Percentiles rank a stretch among this genome's conserved stretches.
Evolutionary conservation across 768 basidiomycete genomes (phyloP).

Genomic region (Tylopilus felleus): DNA sequence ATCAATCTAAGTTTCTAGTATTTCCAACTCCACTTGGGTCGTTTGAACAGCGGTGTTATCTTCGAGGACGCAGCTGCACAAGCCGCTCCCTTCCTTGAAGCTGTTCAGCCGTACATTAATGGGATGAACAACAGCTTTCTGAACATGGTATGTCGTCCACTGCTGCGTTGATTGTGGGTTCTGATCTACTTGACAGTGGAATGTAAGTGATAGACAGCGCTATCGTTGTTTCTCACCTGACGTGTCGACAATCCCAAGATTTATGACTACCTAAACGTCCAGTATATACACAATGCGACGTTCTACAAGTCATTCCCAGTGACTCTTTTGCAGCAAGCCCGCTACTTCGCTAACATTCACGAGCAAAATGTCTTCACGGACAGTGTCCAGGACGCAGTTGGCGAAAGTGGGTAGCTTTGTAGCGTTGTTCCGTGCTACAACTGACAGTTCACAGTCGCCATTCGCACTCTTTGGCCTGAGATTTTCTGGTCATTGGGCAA

Average conservation of each 20-base stretch:
- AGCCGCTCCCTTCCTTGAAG: slow-evolving; percentile 63
- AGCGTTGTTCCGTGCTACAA: not conserved
- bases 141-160: slow-evolving; percentile 53
- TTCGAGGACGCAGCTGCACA: slow-evolving; percentile 56
- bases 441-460: slow-evolving; percentile 55
- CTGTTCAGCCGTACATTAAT: slow-evolving; percentile 63
- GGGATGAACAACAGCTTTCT: slow-evolving; percentile 59
- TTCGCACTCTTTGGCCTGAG: slow-evolving; percentile 69
- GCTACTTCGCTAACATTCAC: slow-evolving; percentile 72
- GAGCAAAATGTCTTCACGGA: slow-evolving; percentile 73
- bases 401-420: slow-evolving; percentile 57
- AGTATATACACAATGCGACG: slow-evolving; percentile 77
- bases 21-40: slow-evolving; percentile 24
- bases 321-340: slow-evolving; percentile 66
- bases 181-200: slow-evolving; percentile 50
- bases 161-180: not conserved
- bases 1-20: slow-evolving; percentile 15
- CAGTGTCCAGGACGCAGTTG: slow-evolving; percentile 53
- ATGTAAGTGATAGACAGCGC: slow-evolving; percentile 44
- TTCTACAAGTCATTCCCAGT: slow-evolving; percentile 71
- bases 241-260: slow-evolving; percentile 39
- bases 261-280: slow-evolving; percentile 72
- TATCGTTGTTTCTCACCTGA: not conserved
- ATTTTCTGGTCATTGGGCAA: slow-evolving; percentile 70
- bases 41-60: slow-evolving; percentile 26